phyloP scores from a whole-genome alignment of 2,329 filamentous ascomycete genomes.

The Claviceps monticola region DNA sequence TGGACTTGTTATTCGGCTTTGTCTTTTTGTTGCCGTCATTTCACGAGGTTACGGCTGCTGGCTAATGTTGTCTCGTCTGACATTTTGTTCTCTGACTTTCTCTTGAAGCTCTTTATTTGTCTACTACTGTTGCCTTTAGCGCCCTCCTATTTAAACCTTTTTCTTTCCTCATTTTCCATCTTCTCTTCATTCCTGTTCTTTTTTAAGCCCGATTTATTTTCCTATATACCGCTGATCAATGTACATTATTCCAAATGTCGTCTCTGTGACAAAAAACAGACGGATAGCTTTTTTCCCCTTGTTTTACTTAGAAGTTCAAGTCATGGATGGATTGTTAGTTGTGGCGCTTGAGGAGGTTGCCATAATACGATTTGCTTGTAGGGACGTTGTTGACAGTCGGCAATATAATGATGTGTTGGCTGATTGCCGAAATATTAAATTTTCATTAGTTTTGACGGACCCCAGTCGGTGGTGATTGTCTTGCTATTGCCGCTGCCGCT shows the following conservation, averaged over 20 bases:
- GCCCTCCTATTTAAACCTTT: too few species aligned
- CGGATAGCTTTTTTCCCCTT: background rate
- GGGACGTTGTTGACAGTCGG: too few species aligned
- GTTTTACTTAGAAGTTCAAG: background rate
- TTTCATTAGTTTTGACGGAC: too few species aligned
- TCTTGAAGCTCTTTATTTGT: constrained; percentile 1
- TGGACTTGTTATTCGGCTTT: constrained; percentile 5
- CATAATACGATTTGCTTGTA: too few species aligned
- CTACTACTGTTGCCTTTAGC: background rate
- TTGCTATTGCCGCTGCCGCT: too few species aligned
- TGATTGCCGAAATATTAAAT: too few species aligned
- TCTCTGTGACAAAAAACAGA: constrained; percentile 16
- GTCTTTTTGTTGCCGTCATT: constrained; percentile 9
- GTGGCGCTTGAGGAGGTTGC: too few species aligned
- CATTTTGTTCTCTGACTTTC: constrained; percentile 1
- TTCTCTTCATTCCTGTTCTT: background rate
- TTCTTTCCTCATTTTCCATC: constrained; percentile 3
- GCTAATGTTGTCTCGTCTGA: constrained; percentile 18
- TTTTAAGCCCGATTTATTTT: background rate
- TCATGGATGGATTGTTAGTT: too few species aligned
- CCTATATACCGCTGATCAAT: constrained; percentile 9
- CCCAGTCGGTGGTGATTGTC: too few species aligned
- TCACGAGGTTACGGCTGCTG: constrained; percentile 21
- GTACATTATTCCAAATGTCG: constrained; percentile 17
- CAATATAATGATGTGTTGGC: too few species aligned